Percentiles rank a stretch among this genome's conserved stretches.
Conservation (phyloP, 306 rosid species). For the Cicer arietinum region DNA sequence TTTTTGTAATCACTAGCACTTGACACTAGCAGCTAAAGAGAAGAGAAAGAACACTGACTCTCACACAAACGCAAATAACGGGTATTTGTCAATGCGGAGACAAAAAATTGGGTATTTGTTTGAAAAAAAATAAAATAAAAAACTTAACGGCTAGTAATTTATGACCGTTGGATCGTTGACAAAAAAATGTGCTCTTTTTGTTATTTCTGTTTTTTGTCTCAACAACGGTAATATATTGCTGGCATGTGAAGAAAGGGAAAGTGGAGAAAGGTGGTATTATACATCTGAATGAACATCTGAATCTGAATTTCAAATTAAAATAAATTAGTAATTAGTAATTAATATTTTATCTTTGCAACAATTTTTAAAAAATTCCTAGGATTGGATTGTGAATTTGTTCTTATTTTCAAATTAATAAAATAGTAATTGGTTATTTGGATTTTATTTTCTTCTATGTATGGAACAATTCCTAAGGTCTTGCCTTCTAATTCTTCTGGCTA, state of each 20-base stretch:
- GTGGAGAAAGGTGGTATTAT: background rate
- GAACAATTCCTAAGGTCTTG: background rate
- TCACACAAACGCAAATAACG: background rate
- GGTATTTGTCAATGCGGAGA: constrained; percentile 50
- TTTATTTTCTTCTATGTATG: background rate
- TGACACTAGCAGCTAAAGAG: constrained; percentile 7
- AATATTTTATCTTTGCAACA: background rate
- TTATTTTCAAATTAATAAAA: background rate
- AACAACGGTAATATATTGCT: constrained; percentile 18
- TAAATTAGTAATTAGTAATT: background rate
- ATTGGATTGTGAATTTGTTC: background rate
- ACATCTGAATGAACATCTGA: too few species aligned
- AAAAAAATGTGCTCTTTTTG: background rate
- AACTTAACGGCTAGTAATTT: constrained; percentile 84
- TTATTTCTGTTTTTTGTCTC: background rate
- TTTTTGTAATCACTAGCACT: constrained; percentile 15
- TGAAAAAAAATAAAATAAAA: constrained; percentile 40
- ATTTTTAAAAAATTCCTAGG: background rate
- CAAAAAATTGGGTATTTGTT: background rate
- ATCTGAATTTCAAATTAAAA: background rate
- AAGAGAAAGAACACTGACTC: constrained; percentile 10
- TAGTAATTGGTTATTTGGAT: background rate
- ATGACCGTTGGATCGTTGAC: constrained; percentile 77
- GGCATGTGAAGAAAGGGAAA: background rate
- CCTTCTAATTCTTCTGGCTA: background rate